Conservation (phyloP, 768 basidiomycete genomes). For the Daedaleopsis sinensis region DNA sequence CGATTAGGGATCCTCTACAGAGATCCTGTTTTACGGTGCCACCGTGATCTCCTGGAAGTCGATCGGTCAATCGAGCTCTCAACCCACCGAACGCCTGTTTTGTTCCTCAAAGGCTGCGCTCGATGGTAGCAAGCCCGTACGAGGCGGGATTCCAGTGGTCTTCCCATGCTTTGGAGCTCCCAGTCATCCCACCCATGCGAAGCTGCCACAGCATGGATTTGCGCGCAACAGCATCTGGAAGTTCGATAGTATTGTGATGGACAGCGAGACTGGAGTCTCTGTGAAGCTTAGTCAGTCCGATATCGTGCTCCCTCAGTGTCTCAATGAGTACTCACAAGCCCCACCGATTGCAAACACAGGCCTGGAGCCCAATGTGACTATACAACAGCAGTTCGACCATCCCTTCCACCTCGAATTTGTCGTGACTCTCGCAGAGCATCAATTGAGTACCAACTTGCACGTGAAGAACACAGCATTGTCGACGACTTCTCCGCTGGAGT, state of each 20-base stretch:
- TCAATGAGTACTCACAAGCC: background rate
- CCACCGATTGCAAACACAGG: slow-evolving; percentile 40
- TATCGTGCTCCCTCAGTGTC: too few species aligned
- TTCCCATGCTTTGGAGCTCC: slow-evolving; percentile 93
- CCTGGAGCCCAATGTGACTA: slow-evolving; percentile 62
- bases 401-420: slow-evolving; percentile 79
- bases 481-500: slow-evolving; percentile 59
- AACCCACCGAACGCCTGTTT: slow-evolving; percentile 72
- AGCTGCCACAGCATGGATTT: slow-evolving; percentile 88
- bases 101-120: slow-evolving; percentile 77
- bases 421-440: slow-evolving; percentile 74
- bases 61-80: slow-evolving; percentile 35
- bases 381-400: slow-evolving; percentile 59
- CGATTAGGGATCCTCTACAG: slow-evolving; percentile 62
- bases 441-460: slow-evolving; percentile 78
- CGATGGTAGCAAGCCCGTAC: slow-evolving; percentile 80
- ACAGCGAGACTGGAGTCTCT: slow-evolving; percentile 73
- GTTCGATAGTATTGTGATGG: slow-evolving; percentile 62
- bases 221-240: slow-evolving; percentile 80
- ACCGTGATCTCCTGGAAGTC: slow-evolving; percentile 88
- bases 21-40: slow-evolving; percentile 80
- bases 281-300: slow-evolving; percentile 68
- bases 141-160: slow-evolving; percentile 61
- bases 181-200: slow-evolving; percentile 67
- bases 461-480: slow-evolving; percentile 70